A percentile compares a stretch with the other conserved stretches of the same genome.
phyloP scores from a whole-genome alignment of 805 yeast species.

The Lachancea thermotolerans region DNA sequence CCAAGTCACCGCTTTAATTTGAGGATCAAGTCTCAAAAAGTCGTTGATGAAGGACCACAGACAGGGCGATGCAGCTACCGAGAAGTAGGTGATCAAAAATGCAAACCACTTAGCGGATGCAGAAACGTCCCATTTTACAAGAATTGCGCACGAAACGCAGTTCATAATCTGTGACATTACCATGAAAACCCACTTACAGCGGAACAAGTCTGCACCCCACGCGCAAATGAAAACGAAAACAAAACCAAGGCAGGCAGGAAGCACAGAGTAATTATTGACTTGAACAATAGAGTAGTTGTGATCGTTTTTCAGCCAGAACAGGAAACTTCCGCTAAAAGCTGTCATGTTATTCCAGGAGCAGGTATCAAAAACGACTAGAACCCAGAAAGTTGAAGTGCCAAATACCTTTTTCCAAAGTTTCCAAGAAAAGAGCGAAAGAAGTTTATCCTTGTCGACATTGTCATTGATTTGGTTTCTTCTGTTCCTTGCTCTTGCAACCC shows the following conservation, averaged over 20 bases:
- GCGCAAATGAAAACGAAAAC: conserved; percentile 41
- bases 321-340: conserved; percentile 48
- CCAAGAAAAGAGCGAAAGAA: conserved; percentile 32
- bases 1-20: conserved; percentile 50
- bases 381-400: conserved; percentile 49
- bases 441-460: conserved; percentile 23
- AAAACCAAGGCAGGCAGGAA: conserved; percentile 56
- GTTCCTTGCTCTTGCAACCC: conserved; percentile 41
- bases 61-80: conserved; percentile 60
- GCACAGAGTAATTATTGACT: conserved; percentile 44
- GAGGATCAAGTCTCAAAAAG: conserved; percentile 49
- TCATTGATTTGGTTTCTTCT: conserved; percentile 33
- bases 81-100: conserved; percentile 50
- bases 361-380: conserved; percentile 46
- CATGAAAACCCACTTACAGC: conserved; percentile 49
- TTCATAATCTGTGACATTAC: conserved; percentile 48
- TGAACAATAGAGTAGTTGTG: conserved; percentile 37
- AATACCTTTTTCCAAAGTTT: conserved; percentile 48
- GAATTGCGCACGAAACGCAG: conserved; percentile 44
- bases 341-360: conserved; percentile 60
- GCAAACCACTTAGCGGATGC: conserved; percentile 60
- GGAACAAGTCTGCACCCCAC: conserved; percentile 43
- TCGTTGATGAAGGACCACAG: conserved; percentile 53
- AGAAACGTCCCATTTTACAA: conserved; percentile 55
- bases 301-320: conserved; percentile 55